Percentiles rank a stretch among this genome's conserved stretches.
Conservation (phyloP, 495 filamentous ascomycete genomes). For the Penicillium diatomitis region DNA sequence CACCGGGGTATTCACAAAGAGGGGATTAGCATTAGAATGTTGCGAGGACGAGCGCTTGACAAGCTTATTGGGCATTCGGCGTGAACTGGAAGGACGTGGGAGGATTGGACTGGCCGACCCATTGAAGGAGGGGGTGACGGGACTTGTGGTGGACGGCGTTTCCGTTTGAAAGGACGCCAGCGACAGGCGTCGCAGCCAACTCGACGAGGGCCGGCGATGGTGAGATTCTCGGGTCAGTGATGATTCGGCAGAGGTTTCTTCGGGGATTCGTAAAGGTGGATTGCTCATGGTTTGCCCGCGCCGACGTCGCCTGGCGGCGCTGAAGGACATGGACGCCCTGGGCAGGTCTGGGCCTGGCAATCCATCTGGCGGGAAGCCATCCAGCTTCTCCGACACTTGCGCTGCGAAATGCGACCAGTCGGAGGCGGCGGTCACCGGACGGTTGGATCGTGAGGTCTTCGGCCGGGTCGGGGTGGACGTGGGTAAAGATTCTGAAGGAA, state of each 20-base stretch:
- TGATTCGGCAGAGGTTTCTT: conserved; percentile 26
- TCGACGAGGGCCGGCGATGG: conserved; percentile 45
- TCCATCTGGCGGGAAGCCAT: conserved; percentile 4
- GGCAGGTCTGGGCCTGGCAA: conserved; percentile 12
- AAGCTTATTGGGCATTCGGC: conserved; percentile 68
- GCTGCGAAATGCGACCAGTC: conserved; percentile 3
- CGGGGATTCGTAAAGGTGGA: conserved; percentile 21
- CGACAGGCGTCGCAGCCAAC: conserved; percentile 74
- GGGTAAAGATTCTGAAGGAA: conserved; percentile 4
- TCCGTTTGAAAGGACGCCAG: conserved; percentile 63
- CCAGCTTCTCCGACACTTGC: conserved; percentile 1
- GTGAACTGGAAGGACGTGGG: conserved; percentile 31
- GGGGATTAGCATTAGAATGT: conserved; percentile 32
- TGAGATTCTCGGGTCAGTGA: conserved; percentile 22
- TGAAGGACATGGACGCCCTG: conserved; percentile 40
- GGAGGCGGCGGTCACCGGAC: conserved; percentile 8
- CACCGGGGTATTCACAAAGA: conserved; percentile 26
- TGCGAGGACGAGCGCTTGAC: conserved; percentile 74
- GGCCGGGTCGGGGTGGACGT: conserved; percentile 14
- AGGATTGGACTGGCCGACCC: conserved; percentile 61
- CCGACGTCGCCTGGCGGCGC: conserved; percentile 38
- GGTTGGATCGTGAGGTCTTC: conserved; percentile 15
- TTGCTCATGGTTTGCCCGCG: conserved; percentile 34
- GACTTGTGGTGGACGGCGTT: conserved; percentile 57
- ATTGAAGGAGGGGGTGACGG: conserved; percentile 61